phyloP scores from a whole-genome alignment of 108 stramenopile genomes.

The Pseudonitzschia multistriata region DNA sequence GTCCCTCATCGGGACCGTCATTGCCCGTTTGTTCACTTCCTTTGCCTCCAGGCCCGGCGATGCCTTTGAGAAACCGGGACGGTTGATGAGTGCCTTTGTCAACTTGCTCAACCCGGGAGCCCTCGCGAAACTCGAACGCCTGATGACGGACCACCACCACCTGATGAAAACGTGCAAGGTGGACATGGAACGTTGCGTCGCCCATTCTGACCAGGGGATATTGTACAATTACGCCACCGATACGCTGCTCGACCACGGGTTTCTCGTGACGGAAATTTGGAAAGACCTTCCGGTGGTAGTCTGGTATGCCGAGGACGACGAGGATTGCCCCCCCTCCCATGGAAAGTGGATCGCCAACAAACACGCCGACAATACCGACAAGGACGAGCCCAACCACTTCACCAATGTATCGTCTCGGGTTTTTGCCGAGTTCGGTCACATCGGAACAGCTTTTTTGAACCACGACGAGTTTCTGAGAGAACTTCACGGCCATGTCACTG shows the following conservation, averaged over 20 bases:
- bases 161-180: neutral
- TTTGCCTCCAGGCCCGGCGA: neutral
- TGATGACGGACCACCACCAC: neutral
- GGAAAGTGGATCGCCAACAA: slow-evolving; percentile 2
- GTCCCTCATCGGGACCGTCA: neutral
- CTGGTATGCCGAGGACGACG: slow-evolving; percentile 8
- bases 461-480: slow-evolving; percentile 5
- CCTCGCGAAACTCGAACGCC: neutral
- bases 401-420: slow-evolving; percentile 1
- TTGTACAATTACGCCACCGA: slow-evolving; percentile 8
- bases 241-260: neutral
- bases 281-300: neutral
- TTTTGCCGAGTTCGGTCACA: neutral
- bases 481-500: neutral
- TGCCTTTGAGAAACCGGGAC: slow-evolving; percentile 1
- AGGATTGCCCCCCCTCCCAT: neutral
- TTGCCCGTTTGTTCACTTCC: neutral
- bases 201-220: neutral
- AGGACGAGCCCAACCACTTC: neutral
- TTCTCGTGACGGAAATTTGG: neutral
- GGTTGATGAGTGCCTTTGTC: neutral
- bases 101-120: neutral
- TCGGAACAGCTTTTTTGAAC: neutral
- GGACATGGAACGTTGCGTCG: slow-evolving; percentile 2
- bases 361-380: neutral